Percentiles rank a stretch among this genome's conserved stretches.
phyloP scores from a whole-genome alignment of 768 basidiomycete species.

The Trametes meyenii region DNA sequence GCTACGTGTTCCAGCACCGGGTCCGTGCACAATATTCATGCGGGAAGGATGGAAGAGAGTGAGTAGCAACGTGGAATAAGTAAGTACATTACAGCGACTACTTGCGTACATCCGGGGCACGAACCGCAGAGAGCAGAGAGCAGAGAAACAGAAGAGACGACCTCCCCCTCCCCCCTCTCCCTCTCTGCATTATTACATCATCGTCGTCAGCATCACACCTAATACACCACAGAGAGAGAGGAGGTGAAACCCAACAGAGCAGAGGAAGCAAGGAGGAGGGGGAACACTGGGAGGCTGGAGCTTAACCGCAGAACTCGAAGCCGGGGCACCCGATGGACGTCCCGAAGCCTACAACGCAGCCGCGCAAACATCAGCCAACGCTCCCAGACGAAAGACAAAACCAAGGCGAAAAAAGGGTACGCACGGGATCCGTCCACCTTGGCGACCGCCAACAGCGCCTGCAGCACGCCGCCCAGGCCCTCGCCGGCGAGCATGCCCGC shows the following conservation, averaged over 20 bases:
- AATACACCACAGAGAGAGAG: neutral
- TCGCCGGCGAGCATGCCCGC: constrained; percentile 46
- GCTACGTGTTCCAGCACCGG: neutral
- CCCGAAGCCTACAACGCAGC: constrained; percentile 36
- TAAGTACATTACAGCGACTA: neutral
- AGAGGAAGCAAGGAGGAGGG: neutral
- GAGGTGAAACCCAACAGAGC: neutral
- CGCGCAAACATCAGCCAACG: neutral
- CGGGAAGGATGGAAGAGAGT: neutral
- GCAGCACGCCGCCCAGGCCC: constrained; percentile 63
- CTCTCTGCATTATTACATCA: no score
- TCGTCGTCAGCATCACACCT: neutral
- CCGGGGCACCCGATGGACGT: constrained; percentile 58
- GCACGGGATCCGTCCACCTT: constrained; percentile 53
- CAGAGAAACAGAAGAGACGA: no score
- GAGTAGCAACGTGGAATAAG: no score
- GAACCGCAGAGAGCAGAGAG: neutral
- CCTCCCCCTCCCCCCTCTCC: no score
- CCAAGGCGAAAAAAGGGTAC: constrained; percentile 30
- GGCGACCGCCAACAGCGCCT: constrained; percentile 54
- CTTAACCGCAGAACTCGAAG: constrained; percentile 53
- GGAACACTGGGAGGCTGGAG: neutral
- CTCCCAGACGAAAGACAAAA: neutral
- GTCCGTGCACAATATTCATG: neutral
- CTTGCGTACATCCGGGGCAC: neutral